A percentile compares a stretch with the other conserved stretches of the same genome.
Conservation (phyloP, 2,329 filamentous ascomycete genomes). For the Fusarium algeriense region DNA sequence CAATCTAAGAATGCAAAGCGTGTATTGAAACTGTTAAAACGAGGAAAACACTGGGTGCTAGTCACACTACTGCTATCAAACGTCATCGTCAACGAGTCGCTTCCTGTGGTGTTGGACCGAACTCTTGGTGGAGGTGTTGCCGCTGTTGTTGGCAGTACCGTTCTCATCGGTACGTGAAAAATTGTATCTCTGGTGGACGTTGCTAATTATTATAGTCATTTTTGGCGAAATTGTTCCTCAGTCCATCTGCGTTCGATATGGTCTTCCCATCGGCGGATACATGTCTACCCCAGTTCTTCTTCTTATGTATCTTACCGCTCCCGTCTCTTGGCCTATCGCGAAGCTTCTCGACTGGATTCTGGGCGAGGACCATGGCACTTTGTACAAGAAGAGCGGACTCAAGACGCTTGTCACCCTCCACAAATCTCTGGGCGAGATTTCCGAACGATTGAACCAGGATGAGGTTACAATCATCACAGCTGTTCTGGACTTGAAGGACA, state of each 20-base stretch:
- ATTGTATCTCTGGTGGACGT: conserved; percentile 20
- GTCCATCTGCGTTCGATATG: conserved; percentile 95
- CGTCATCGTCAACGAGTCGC: conserved; percentile 96
- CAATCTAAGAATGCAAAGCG: conserved; percentile 87
- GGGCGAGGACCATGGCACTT: conserved; percentile 93
- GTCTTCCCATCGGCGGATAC: conserved; percentile 92
- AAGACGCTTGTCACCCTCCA: conserved; percentile 97
- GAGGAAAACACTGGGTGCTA: conserved; percentile 97
- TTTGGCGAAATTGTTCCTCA: conserved; percentile 98
- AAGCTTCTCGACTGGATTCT: conserved; percentile 94
- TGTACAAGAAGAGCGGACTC: conserved; percentile 97
- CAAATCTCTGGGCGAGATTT: conserved; percentile 87
- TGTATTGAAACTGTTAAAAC: conserved; percentile 83
- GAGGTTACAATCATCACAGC: conserved; percentile 99
- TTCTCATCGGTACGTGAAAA: conserved; percentile 81
- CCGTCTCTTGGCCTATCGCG: conserved; percentile 92
- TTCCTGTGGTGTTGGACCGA: conserved; percentile 94
- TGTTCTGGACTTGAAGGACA: conserved; percentile 95
- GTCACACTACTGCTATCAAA: conserved; percentile 95
- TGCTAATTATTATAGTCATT: conserved; percentile 74
- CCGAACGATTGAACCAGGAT: conserved; percentile 93
- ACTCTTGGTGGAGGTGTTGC: conserved; percentile 95
- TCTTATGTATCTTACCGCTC: conserved; percentile 93
- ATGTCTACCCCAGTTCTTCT: conserved; percentile 88
- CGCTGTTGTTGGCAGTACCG: conserved; percentile 91